Evolutionary conservation across 495 filamentous ascomycete genomes (phyloP).

Genomic region (Hypoxylon lienhwacheense): DNA sequence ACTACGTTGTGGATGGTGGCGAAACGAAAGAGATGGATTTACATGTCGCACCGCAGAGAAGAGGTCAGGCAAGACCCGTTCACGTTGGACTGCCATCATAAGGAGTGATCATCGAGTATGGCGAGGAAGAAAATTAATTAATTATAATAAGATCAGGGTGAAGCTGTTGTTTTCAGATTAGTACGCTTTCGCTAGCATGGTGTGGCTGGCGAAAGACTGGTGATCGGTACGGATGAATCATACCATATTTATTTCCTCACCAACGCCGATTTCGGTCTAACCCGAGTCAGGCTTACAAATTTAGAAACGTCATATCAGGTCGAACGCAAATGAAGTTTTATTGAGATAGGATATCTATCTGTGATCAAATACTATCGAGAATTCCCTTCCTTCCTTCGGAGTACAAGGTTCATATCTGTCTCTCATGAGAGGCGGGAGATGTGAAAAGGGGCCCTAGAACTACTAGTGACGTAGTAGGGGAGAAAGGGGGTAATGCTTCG

Average conservation of each 20-base stretch:
- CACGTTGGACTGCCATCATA: neutral
- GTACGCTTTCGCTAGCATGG: too few relatives aligned
- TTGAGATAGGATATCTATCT: neutral
- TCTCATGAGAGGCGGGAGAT: too few relatives aligned
- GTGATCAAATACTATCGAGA: neutral
- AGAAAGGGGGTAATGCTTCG: too few relatives aligned
- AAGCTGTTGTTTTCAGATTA: too few relatives aligned
- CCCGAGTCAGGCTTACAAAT: slow-evolving; percentile 3
- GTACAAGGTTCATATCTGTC: too few relatives aligned
- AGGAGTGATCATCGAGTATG: neutral
- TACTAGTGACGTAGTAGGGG: too few relatives aligned
- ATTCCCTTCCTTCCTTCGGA: too few relatives aligned
- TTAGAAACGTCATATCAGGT: neutral
- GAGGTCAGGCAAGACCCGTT: slow-evolving; percentile 4
- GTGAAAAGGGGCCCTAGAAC: too few relatives aligned
- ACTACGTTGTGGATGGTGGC: too few relatives aligned
- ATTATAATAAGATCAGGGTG: too few relatives aligned
- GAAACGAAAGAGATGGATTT: neutral
- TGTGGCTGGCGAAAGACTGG: too few relatives aligned
- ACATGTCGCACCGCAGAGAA: slow-evolving; percentile 23
- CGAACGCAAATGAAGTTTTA: neutral
- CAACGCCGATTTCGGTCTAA: slow-evolving; percentile 25
- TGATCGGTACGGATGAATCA: too few relatives aligned
- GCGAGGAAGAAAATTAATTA: neutral
- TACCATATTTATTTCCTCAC: slow-evolving; percentile 3